phyloP scores from a whole-genome alignment of 2,329 filamentous ascomycete genomes.

The Hypoxylon sp. region DNA sequence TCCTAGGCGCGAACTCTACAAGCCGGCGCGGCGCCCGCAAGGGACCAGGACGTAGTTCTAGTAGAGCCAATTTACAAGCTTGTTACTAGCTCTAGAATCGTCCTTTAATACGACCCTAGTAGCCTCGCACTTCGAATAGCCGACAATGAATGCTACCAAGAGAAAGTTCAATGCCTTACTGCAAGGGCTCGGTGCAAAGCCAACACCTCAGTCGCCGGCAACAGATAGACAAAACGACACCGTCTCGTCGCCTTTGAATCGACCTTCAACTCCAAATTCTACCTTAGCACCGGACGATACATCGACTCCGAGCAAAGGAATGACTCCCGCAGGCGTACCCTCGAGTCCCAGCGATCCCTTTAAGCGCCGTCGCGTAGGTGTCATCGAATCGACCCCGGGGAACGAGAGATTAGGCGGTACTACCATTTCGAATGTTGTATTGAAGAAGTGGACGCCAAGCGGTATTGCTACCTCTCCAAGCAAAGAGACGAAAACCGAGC shows the following conservation, averaged over 20 bases:
- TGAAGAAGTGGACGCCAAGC: slow-evolving; percentile 59
- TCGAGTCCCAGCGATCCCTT: slow-evolving; percentile 58
- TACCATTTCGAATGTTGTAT: slow-evolving; percentile 59
- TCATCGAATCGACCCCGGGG: slow-evolving; percentile 59
- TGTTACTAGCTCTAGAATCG: slow-evolving; percentile 24
- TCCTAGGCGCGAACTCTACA: slow-evolving; percentile 3
- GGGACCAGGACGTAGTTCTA: slow-evolving; percentile 8
- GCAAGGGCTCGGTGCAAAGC: slow-evolving; percentile 72
- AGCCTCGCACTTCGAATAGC: slow-evolving; percentile 18
- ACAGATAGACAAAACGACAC: slow-evolving; percentile 55
- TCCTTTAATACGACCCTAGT: slow-evolving; percentile 24
- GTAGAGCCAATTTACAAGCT: slow-evolving; percentile 19
- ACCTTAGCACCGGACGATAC: slow-evolving; percentile 45
- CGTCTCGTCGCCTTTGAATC: slow-evolving; percentile 33
- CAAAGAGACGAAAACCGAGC: slow-evolving; percentile 52
- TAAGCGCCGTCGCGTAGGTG: slow-evolving; percentile 68
- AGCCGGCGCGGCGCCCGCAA: slow-evolving; percentile 7
- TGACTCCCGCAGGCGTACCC: slow-evolving; percentile 35
- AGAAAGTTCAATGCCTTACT: slow-evolving; percentile 85
- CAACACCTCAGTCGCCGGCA: slow-evolving; percentile 59
- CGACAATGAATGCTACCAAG: slow-evolving; percentile 81
- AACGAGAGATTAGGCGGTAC: slow-evolving; percentile 51
- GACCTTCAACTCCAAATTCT: slow-evolving; percentile 54
- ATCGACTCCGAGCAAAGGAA: slow-evolving; percentile 34
- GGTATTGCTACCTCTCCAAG: slow-evolving; percentile 46